Base-by-base conservation (phyloP, 2,329 filamentous ascomycete genomes). In the Trichoderma sp. region DNA sequence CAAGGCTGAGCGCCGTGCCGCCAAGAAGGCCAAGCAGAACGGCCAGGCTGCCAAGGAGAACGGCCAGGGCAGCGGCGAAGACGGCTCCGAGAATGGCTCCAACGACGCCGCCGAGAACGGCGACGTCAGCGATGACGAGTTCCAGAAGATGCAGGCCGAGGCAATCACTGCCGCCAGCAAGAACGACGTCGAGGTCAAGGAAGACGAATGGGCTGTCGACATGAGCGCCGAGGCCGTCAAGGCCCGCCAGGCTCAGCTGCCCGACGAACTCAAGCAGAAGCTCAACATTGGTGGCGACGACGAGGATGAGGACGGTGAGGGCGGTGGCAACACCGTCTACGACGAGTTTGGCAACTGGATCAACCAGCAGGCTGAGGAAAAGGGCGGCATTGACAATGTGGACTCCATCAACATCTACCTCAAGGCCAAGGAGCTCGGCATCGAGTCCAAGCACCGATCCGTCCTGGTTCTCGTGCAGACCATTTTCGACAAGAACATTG, bases 261-360 rank as follows among this genome's bases (percentile, higher is more conserved):
- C 95, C n/a, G 89, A 89, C 71, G 95, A 98, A 75, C 90, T 99
- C 76, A 97, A 97, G 86, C 89, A 91, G 76, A 91, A 92, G 75
- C 88, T 98, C 70, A 92, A 90, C 73, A 85, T 97, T 67, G 90
- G 89, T 67, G 91, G 91, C 65, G 93, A 89, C 60, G 89, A 90
- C 14, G 93, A 89, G 58, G 89, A 90, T 14, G 92, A 91, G 67
- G 92, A 93, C 65, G 91, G 88, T 69, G 93, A 93, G 74, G 88
- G 85, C 69, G 86, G 85, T 74, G 88, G 87, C 65, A 87, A 87
- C 78, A 93, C 87, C 70, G 84, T 86, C 76, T 99, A 98, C 76
- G 93, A 97, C 75, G 87, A 92, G 72, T 88, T 99, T 69, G 95
- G 93, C 75, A 91, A 90, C 80, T 99, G 95, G 95, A 91, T 99